Evolutionary conservation across 495 filamentous ascomycete genomes (phyloP), one percentile per base, ranked within the genome.

Genomic region (Letharia columbiana): DNA sequence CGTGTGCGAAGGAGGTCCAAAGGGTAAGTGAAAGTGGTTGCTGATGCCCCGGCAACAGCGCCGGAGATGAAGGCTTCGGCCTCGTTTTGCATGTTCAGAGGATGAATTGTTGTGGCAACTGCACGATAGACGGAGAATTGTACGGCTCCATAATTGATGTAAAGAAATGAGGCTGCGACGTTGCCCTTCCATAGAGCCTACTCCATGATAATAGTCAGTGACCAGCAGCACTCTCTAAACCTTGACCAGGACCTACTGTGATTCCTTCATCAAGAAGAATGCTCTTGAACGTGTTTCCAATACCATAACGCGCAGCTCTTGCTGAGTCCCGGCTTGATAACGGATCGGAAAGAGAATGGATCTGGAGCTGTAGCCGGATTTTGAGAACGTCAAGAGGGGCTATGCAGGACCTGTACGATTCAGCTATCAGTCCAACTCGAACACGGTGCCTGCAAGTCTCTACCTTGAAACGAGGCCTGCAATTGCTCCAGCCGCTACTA

Each of bases 131-230:
- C 79, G 11, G 87, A 87, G 83, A 98, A 98, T 79, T 98, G 95
- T 63, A 88, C 79, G 42, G 88, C 88, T 64, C 89, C 86, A 79
- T 97, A 98, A 72, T 84, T 84, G 58, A 98, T 81, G 80, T 98
- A 98, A 74, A 98, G 85, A 41, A 94, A 75, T 78, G 97, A 94
- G 37, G 94, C 94, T 63, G 94, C 91, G 67, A 98, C 84, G 74
- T 98, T 98, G 76, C 94, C 94, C 80, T 98, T 98, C 94, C 94
- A 98, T 60, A 98, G 83, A 61, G 85, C 93, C 83, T 85, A 45
- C n/a, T 17, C 17, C 42, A 57, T n/a, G 28, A 13, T 6, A n/a
- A 47, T 0, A 12, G 4, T 42, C 33, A 56, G n/a, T 56, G 7
- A 31, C 17, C 10, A 20, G 5, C 17, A n/a, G 3, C 5, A 23